A percentile compares a stretch with the other conserved stretches of the same genome.
Evolutionary conservation across 345 rosid genomes (phyloP).

Genomic region (Stellera chamaejasme): DNA sequence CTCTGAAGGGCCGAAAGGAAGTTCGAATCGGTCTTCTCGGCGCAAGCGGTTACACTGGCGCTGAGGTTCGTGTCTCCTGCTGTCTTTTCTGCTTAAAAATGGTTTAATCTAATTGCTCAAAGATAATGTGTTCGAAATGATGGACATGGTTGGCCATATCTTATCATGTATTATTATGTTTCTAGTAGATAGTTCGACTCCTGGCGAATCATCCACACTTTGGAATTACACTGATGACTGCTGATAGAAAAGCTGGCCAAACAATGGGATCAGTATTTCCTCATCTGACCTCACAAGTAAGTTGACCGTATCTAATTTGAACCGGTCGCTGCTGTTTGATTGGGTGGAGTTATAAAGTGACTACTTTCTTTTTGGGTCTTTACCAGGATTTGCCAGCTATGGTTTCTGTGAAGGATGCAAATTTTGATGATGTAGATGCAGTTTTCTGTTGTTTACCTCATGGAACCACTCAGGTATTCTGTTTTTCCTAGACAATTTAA

Average conservation of each 20-base stretch:
- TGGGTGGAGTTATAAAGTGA: not conserved
- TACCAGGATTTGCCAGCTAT: slow-evolving; percentile 69
- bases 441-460: slow-evolving; percentile 97
- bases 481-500: no score
- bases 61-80: slow-evolving; percentile 56
- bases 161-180: slow-evolving; percentile 1
- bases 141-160: not conserved
- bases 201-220: slow-evolving; percentile 75
- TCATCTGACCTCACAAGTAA: slow-evolving; percentile 63
- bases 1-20: slow-evolving; percentile 31
- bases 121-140: not conserved
- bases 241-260: slow-evolving; percentile 99
- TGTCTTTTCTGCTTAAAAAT: no score
- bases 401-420: slow-evolving; percentile 74
- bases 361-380: slow-evolving; percentile 2
- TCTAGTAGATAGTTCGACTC: slow-evolving; percentile 73
- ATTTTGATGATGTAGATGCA: slow-evolving; percentile 78
- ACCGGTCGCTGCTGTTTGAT: not conserved
- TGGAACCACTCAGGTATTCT: slow-evolving; percentile 83
- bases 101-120: not conserved
- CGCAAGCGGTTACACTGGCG: slow-evolving; percentile 99
- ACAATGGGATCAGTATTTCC: slow-evolving; percentile 83
- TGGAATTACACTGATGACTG: slow-evolving; percentile 74
- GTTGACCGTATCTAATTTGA: slow-evolving; percentile 6
- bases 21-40: slow-evolving; percentile 86